These are phyloP conservation scores for Candida boleticola DNA, from an alignment of 805 yeast genomes.

Conservation along the genomic window DNA sequence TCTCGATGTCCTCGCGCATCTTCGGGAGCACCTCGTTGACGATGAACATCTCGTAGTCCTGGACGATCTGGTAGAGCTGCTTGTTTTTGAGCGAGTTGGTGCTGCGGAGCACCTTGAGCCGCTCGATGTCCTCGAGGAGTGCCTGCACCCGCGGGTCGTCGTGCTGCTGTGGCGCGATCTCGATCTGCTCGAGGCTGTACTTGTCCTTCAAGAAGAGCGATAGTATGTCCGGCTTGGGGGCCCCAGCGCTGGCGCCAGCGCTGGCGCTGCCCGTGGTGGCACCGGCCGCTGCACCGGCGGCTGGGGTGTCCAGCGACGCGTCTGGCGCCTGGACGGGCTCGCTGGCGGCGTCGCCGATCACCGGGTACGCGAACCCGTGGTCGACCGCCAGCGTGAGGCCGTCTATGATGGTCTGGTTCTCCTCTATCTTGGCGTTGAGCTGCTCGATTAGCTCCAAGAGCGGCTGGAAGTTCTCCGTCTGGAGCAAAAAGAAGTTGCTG, in stretches of 20 bases:
- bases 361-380: conserved; percentile 12
- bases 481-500: conserved; percentile 16
- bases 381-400: conserved; percentile 23
- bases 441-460: conserved; percentile 21
- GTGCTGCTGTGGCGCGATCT: conserved; percentile 12
- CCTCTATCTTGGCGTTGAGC: conserved; percentile 18
- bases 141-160: not conserved
- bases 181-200: conserved; percentile 21
- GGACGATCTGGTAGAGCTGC: conserved; percentile 19
- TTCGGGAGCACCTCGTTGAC: conserved; percentile 25
- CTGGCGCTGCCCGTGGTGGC: not conserved
- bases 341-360: not conserved
- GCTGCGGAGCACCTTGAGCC: conserved; percentile 19
- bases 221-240: conserved; percentile 12
- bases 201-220: conserved; percentile 22
- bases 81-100: conserved; percentile 20
- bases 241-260: not conserved
- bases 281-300: not conserved
- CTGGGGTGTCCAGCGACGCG: not conserved
- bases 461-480: conserved; percentile 34
- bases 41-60: conserved; percentile 30
- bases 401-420: conserved; percentile 23
- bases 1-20: conserved; percentile 19
- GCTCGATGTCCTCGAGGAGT: conserved; percentile 27
- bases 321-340: not conserved